Evolutionary conservation across 768 basidiomycete genomes (phyloP).

Genomic region (Phaffia tasmanica): DNA sequence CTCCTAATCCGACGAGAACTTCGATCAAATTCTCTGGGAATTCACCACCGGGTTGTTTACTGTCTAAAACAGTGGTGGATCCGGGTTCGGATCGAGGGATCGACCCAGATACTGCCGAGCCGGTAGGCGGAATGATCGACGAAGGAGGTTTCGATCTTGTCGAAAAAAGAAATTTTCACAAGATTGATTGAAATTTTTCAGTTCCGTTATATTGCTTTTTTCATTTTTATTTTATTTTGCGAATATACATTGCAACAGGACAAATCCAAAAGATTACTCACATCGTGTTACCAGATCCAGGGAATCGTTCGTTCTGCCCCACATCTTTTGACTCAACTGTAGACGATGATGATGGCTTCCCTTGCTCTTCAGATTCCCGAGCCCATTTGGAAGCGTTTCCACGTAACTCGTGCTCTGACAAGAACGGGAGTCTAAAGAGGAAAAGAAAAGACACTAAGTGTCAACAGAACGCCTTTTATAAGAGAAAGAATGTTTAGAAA

Average conservation of each 20-base stretch:
- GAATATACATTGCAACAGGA: neutral
- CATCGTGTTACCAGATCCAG: neutral
- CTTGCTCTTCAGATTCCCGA: neutral
- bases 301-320: neutral
- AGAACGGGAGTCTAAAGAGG: slow-evolving; percentile 51
- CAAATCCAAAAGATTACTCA: neutral
- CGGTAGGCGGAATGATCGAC: neutral
- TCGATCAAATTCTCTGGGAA: slow-evolving; percentile 4
- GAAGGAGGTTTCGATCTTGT: neutral
- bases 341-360: neutral
- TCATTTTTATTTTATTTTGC: too few species aligned
- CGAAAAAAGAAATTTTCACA: neutral
- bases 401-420: slow-evolving; percentile 89
- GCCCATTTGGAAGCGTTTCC: slow-evolving; percentile 47
- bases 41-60: too few species aligned
- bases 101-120: neutral
- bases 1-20: slow-evolving; percentile 8
- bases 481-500: neutral
- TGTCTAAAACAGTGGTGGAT: neutral
- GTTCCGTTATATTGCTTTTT: too few species aligned
- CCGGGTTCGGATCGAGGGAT: neutral
- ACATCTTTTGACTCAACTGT: neutral
- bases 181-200: neutral
- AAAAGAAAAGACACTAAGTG: neutral
- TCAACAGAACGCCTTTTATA: neutral